These are phyloP conservation scores for Eutrema salsugineum DNA, from an alignment of 441 rosid species.

Conservation along the genomic window DNA sequence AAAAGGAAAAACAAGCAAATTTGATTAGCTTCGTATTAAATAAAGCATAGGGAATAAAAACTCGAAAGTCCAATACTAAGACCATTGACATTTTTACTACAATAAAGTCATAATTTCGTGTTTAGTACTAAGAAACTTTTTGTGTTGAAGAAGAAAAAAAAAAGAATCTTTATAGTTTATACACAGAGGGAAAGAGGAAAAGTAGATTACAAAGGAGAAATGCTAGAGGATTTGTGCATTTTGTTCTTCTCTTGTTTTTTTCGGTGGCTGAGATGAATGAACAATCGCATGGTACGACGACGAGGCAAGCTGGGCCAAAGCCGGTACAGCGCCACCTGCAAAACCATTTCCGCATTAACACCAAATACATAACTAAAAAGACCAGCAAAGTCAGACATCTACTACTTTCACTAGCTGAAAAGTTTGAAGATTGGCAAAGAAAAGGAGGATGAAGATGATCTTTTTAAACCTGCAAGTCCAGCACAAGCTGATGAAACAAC, in stretches of 20 bases:
- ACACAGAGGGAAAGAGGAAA: neutral
- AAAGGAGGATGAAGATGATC: neutral
- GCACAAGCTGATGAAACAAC: slow-evolving; percentile 84
- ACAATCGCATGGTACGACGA: slow-evolving; percentile 66
- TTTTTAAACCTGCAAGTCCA: slow-evolving; percentile 66
- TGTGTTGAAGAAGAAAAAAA: neutral
- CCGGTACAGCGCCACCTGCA: slow-evolving; percentile 76
- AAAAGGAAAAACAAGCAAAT: neutral
- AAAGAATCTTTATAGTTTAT: neutral
- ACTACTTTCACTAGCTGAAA: neutral
- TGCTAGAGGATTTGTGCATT: neutral
- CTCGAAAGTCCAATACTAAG: no score
- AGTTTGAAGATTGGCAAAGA: neutral
- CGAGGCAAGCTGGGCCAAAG: slow-evolving; percentile 65
- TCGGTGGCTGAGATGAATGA: slow-evolving; percentile 32
- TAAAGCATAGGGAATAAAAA: neutral
- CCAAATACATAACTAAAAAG: neutral
- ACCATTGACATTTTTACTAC: no score
- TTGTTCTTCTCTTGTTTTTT: neutral
- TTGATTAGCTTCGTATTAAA: neutral
- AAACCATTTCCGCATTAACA: neutral
- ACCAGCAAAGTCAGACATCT: neutral
- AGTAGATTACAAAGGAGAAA: slow-evolving; percentile 5
- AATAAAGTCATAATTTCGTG: no score
- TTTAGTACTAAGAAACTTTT: neutral